phyloP scores from a whole-genome alignment of 306 rosid species.

The Prunus padus region DNA sequence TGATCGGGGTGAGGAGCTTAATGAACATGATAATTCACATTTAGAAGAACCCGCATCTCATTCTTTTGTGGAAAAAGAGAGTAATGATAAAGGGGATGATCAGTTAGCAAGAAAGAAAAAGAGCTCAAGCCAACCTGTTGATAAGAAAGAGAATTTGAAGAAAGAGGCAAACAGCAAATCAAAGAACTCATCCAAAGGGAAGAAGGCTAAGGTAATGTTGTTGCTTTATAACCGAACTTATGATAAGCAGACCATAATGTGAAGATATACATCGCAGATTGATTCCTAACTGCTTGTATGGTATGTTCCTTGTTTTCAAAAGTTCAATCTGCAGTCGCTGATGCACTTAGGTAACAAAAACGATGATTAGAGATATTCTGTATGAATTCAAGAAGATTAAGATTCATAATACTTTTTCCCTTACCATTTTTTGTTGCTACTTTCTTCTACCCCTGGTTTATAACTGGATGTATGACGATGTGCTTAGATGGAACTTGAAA shows the following conservation, averaged over 20 bases:
- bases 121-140: slow-evolving; percentile 38
- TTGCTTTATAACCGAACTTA: not conserved
- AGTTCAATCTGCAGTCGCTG: not conserved
- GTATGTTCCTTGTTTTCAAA: too few relatives aligned
- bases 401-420: not conserved
- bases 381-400: not conserved
- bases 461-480: not conserved
- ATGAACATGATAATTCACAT: slow-evolving; percentile 31
- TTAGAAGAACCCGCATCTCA: slow-evolving; percentile 45
- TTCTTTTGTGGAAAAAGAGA: slow-evolving; percentile 26
- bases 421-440: not conserved
- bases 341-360: not conserved
- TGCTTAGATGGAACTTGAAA: not conserved
- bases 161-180: slow-evolving; percentile 43
- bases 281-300: not conserved
- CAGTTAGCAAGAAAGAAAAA: slow-evolving; percentile 38
- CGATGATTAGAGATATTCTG: not conserved
- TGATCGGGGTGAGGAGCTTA: slow-evolving; percentile 25
- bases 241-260: slow-evolving; percentile 1
- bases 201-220: slow-evolving; percentile 67
- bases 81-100: slow-evolving; percentile 36
- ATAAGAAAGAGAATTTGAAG: slow-evolving; percentile 49
- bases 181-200: slow-evolving; percentile 59
- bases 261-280: not conserved
- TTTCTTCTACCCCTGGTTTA: not conserved